Base-by-base conservation (phyloP, 768 basidiomycete genomes). In the Boletellus emodensis region DNA sequence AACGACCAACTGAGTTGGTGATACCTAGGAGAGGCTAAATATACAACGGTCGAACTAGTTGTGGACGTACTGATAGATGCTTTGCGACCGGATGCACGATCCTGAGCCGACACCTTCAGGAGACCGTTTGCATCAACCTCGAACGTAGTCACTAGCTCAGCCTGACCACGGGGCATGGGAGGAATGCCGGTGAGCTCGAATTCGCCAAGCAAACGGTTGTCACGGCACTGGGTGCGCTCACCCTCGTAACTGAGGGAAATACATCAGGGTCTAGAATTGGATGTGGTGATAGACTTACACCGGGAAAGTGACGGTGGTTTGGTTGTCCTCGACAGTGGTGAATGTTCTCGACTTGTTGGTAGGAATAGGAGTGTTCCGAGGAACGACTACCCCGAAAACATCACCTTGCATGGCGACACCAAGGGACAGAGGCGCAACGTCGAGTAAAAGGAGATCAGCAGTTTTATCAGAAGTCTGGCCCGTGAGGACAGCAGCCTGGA, bases 401-500 rank as follows among this genome's bases (percentile, higher is more conserved):
- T 99, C 96, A 67, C 96, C 96, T 73, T 99, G 96, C 96, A 99
- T 99, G 72, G 96, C 96, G 61, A 99, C 96, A 86, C 95, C 95
- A 64, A 99, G 89, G 55, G 94, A 97, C 52, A 99, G 82, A 58
- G 96, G 95, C 57, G 96, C 89, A 57, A 99, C 95, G 75, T 99
- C 96, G 63, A 99, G 93, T 62, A 99, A 84, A 64, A 99, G 85
- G 60, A 99, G 87, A 69, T 98, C 95, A 72, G 93, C 89, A 52
- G 96, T 99, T 79, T 98, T 95, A 61, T 99, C 96, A 33, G 94
- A 97, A 43, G 94, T 97, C 72, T 97, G 94, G 52, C 94, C 94
- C 60, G 96, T 96, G 56, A 99, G 90, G 67, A 99, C 90, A 51
- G 96, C 96, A 54, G 96, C 96, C 76, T 99, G 96, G 65, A 99